Conservation (phyloP, 2,329 filamentous ascomycete genomes). For the Hirsutella minnesotensis region DNA sequence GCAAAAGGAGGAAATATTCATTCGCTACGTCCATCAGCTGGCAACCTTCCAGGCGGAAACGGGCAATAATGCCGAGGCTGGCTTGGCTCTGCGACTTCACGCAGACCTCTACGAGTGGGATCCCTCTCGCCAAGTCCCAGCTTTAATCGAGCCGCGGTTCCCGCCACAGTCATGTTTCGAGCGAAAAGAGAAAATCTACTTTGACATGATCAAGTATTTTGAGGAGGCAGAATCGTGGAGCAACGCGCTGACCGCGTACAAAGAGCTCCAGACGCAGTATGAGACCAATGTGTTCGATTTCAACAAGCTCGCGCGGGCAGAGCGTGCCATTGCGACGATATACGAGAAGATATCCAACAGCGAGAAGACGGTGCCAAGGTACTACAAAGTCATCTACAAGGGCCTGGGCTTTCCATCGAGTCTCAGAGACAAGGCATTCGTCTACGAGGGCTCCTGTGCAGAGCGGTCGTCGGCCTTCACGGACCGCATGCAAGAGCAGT, state of each 20-base stretch:
- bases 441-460: constrained; percentile 70
- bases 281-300: constrained; percentile 86
- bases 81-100: constrained; percentile 77
- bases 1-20: constrained; percentile 94
- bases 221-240: constrained; percentile 94
- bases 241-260: constrained; percentile 75
- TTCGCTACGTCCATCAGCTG: constrained; percentile 89
- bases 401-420: constrained; percentile 76
- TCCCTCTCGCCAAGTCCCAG: constrained; percentile 50
- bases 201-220: constrained; percentile 88
- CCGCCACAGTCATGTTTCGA: constrained; percentile 81
- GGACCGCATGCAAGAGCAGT: constrained; percentile 83
- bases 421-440: constrained; percentile 80
- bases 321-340: constrained; percentile 83
- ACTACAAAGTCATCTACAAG: constrained; percentile 84
- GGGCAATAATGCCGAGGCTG: constrained; percentile 76
- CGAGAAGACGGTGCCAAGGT: constrained; percentile 66
- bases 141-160: constrained; percentile 63
- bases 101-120: constrained; percentile 93
- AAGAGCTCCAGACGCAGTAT: constrained; percentile 85
- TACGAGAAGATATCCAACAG: constrained; percentile 82
- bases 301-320: constrained; percentile 75
- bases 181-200: constrained; percentile 83
- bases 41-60: constrained; percentile 64
- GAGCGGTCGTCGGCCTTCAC: constrained; percentile 76